Evolutionary conservation across 768 basidiomycete genomes (phyloP).

Genomic region (Chiua virens): DNA sequence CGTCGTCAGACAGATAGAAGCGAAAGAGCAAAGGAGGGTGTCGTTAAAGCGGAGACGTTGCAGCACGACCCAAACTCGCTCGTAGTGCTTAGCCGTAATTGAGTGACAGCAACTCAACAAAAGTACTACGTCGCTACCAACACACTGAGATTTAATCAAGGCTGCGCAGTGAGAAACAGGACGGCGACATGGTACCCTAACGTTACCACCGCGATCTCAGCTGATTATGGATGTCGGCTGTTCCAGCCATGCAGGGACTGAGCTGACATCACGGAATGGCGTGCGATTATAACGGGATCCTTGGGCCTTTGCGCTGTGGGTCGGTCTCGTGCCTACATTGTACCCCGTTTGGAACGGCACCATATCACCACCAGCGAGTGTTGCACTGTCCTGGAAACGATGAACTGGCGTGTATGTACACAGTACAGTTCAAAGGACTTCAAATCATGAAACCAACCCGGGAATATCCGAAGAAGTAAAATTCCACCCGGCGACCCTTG

Average conservation of each 20-base stretch:
- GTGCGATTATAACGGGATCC: constrained; percentile 3
- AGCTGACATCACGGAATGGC: constrained; percentile 7
- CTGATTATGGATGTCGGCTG: neutral
- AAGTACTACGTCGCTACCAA: neutral
- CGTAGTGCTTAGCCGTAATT: too few species aligned
- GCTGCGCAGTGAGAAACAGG: constrained; percentile 10
- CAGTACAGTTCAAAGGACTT: too few species aligned
- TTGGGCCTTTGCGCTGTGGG: constrained; percentile 1
- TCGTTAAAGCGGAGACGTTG: constrained; percentile 26
- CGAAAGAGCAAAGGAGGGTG: constrained; percentile 17
- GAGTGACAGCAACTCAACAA: too few species aligned
- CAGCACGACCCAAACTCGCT: neutral
- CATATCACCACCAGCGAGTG: neutral
- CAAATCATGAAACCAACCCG: too few species aligned
- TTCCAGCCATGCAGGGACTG: constrained; percentile 2
- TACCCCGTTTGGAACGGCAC: neutral
- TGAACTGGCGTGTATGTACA: too few species aligned
- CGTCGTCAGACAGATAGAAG: constrained; percentile 4
- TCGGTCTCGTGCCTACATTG: neutral
- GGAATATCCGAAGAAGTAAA: too few species aligned
- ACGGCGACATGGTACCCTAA: neutral
- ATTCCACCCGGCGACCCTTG: too few species aligned
- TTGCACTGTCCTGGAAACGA: too few species aligned
- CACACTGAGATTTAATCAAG: neutral
- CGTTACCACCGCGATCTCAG: constrained; percentile 3